Evolutionary conservation across 805 yeast genomes (phyloP), one percentile per base, ranked within the genome.

Genomic region (Yamadazyma kitorensis): DNA sequence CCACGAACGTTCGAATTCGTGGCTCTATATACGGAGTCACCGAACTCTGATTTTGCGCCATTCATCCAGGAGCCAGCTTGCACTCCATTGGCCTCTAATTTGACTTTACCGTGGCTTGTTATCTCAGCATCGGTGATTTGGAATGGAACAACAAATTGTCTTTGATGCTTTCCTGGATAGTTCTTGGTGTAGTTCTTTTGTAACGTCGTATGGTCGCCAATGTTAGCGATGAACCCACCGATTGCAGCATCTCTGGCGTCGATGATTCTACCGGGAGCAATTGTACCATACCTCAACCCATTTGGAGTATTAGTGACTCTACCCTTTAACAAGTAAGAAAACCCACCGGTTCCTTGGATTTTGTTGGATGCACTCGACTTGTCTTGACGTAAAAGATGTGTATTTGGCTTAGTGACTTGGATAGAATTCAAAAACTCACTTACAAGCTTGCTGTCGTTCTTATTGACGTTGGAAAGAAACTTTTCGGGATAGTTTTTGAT

Each of bases 331-430:
- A 66, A 68, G 49, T 85, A 86, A 2, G 86, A 73, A 40, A 86
- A 68, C 5, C 95, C 95, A 18, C 83, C 95, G 6, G 84, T 75
- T 20, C 88, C 94, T 34, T 80, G 72, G 29, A 76, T 54, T 17
- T 56, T 31, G 9, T 32, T 34, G 16, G 31, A 10, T n/a, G 16
- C 34, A 36, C 11, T 19, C 5, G 32, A 19, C 10, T 27, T 18
- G 10, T 23, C 15, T n/a, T 28, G 31, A 4, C 14, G 13, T 15
- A 40, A 34, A 14, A 40, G 17, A 13, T 41, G 27, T 26, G 45
- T 34, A 7, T 44, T 51, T 22, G 47, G 49, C 43, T 49, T 61
- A 7, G 35, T 33, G 17, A 64, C 44, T 10, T 32, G 17, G 2
- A 43, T 33, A n/a, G 52, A 39, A 5, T 52, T 33, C 15, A 67